Evolutionary conservation across 768 basidiomycete genomes (phyloP).

Genomic region (Cystobasidium ongulense): DNA sequence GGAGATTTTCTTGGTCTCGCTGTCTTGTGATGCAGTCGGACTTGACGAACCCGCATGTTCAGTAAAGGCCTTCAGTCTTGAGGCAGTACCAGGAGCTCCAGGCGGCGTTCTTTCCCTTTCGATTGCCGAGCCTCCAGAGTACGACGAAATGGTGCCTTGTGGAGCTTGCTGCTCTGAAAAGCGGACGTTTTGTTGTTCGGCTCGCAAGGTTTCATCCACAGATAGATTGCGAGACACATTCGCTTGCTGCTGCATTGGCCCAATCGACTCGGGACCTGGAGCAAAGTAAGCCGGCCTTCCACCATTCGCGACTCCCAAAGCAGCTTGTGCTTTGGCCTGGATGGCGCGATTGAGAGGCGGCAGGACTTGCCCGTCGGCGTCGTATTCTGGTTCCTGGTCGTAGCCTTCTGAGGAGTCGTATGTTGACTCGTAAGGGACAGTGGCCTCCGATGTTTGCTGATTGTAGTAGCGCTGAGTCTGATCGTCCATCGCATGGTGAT

Average conservation of each 20-base stretch:
- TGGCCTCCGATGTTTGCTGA: background rate
- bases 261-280: background rate
- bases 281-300: conserved; percentile 2
- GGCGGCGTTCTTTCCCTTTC: background rate
- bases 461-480: conserved; percentile 50
- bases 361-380: conserved; percentile 57
- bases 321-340: conserved; percentile 12
- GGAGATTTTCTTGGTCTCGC: conserved; percentile 30
- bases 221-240: background rate
- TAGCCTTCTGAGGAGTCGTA: background rate
- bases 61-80: background rate
- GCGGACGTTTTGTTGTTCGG: background rate
- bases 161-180: background rate
- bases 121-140: background rate
- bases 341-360: background rate
- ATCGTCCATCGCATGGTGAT: conserved; percentile 48
- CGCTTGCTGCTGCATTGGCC: background rate
- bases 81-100: background rate
- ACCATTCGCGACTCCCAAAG: conserved; percentile 11
- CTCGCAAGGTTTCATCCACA: conserved; percentile 4
- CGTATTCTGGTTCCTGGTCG: background rate
- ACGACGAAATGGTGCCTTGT: background rate
- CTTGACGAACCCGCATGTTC: conserved; percentile 3
- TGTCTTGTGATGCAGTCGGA: conserved; percentile 2
- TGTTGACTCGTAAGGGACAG: background rate